These are phyloP conservation scores for Arctium lappa DNA, from an alignment of 129 eudicot genomes.

Conservation along the genomic window DNA sequence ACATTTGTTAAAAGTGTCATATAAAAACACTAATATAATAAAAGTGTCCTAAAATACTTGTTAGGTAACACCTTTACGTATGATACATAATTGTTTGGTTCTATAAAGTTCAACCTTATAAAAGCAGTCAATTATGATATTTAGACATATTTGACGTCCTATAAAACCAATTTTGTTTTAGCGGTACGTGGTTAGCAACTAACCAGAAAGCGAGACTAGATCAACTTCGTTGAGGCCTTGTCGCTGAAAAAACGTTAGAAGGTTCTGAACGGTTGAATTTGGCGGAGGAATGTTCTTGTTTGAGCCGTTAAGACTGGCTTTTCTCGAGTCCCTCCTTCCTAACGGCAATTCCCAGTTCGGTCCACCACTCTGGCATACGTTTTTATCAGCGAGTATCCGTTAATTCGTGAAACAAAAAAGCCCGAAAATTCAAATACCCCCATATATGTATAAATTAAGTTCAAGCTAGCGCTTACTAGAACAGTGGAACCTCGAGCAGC, in stretches of 20 bases:
- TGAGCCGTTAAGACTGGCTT: constrained; percentile 67
- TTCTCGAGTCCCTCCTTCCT: constrained; percentile 83
- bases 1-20: not conserved
- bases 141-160: not conserved
- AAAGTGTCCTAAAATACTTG: no score
- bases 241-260: constrained; percentile 48
- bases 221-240: constrained; percentile 77
- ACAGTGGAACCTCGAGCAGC: constrained; percentile 83
- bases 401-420: not conserved
- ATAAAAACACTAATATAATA: not conserved
- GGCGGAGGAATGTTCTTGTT: constrained; percentile 81
- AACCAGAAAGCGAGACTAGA: constrained; percentile 91
- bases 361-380: constrained; percentile 67
- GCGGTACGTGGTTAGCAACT: not conserved
- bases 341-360: constrained; percentile 86
- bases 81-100: not conserved
- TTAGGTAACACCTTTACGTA: no score
- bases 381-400: not conserved
- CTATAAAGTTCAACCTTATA: not conserved
- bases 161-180: not conserved
- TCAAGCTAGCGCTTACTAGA: constrained; percentile 49
- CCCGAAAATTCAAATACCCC: not conserved
- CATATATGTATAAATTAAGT: not conserved
- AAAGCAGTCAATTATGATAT: not conserved
- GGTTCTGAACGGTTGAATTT: constrained; percentile 65